Percentiles rank a stretch among this genome's conserved stretches.
Conservation (phyloP, 228 moss, liverwort and hornwort genomes). For the Sphagnum magellanicum region DNA sequence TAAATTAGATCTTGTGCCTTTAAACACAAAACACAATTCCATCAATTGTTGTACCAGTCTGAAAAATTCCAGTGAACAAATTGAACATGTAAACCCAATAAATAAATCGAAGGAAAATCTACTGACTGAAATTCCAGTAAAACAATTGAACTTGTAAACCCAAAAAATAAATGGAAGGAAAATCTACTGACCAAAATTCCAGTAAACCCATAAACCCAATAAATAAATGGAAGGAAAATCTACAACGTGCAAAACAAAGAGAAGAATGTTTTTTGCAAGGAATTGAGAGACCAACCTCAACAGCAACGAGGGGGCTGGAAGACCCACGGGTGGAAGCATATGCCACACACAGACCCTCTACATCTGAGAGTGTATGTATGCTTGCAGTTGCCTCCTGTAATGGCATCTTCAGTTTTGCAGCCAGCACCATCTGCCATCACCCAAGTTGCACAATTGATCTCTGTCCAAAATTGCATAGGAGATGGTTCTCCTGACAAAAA, state of each 20-base stretch:
- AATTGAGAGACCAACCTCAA: constrained; percentile 31
- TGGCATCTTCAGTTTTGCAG: constrained; percentile 71
- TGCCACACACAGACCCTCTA: constrained; percentile 76
- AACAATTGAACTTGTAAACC: too few relatives aligned
- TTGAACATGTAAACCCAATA: too few relatives aligned
- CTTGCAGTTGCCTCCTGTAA: constrained; percentile 42
- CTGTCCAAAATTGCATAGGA: too few relatives aligned
- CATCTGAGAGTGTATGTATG: constrained; percentile 69
- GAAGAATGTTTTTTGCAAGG: not conserved
- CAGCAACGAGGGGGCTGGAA: constrained; percentile 56
- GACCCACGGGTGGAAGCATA: constrained; percentile 54
- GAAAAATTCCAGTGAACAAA: too few relatives aligned
- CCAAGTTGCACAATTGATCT: not conserved
- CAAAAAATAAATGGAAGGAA: too few relatives aligned
- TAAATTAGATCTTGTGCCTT: too few relatives aligned
- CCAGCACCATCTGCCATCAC: constrained; percentile 75
- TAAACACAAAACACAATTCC: too few relatives aligned
- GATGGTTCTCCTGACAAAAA: too few relatives aligned
- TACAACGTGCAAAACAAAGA: not conserved
- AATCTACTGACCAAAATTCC: too few relatives aligned
- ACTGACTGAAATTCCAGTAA: too few relatives aligned
- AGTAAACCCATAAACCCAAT: not conserved
- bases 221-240: not conserved
- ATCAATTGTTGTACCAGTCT: too few relatives aligned
- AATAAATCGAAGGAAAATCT: too few relatives aligned